phyloP scores from a whole-genome alignment of 768 basidiomycete genomes.

The Xanthoconium stramineum region DNA sequence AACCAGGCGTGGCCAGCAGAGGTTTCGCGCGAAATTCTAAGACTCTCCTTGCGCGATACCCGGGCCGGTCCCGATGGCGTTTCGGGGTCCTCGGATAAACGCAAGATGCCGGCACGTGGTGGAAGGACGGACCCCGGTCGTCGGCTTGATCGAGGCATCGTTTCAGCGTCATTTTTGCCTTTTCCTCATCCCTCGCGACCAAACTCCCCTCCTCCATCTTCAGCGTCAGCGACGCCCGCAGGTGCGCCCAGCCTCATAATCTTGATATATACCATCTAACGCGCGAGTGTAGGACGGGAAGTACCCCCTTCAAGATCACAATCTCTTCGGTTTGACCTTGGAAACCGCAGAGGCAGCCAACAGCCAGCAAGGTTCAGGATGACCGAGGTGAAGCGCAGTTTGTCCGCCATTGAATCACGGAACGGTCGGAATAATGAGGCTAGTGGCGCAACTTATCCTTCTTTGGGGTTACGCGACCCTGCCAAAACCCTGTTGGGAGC shows the following conservation, averaged over 20 bases:
- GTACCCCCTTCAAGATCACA: slow-evolving; percentile 10
- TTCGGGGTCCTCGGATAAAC: slow-evolving; percentile 25
- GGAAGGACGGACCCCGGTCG: slow-evolving; percentile 13
- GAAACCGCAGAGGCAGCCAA: slow-evolving; percentile 14
- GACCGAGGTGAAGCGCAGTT: slow-evolving; percentile 25
- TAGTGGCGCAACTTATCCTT: slow-evolving; percentile 14
- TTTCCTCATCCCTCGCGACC: slow-evolving; percentile 29
- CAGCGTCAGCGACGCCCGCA: slow-evolving; percentile 26
- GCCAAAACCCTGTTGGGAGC: slow-evolving; percentile 3
- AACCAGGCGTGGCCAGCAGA: slow-evolving; percentile 55
- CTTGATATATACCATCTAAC: background rate
- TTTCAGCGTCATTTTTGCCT: slow-evolving; percentile 29
- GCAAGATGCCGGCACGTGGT: slow-evolving; percentile 20
- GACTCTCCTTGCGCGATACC: slow-evolving; percentile 38
- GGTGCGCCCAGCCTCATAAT: slow-evolving; percentile 10
- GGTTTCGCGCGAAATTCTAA: slow-evolving; percentile 54
- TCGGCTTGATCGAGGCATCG: slow-evolving; percentile 14
- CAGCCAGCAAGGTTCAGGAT: slow-evolving; percentile 8
- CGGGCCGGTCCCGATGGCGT: slow-evolving; percentile 2
- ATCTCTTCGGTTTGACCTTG: slow-evolving; percentile 23
- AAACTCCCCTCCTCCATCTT: slow-evolving; percentile 11
- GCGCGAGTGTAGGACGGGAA: slow-evolving; percentile 11
- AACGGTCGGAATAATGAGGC: slow-evolving; percentile 11
- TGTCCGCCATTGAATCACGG: slow-evolving; percentile 23
- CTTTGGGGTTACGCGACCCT: slow-evolving; percentile 20